A percentile compares a stretch with the other conserved stretches of the same genome.
Evolutionary conservation across 148 eudicot genomes (phyloP).

Genomic region (Chenopodium formosanum): DNA sequence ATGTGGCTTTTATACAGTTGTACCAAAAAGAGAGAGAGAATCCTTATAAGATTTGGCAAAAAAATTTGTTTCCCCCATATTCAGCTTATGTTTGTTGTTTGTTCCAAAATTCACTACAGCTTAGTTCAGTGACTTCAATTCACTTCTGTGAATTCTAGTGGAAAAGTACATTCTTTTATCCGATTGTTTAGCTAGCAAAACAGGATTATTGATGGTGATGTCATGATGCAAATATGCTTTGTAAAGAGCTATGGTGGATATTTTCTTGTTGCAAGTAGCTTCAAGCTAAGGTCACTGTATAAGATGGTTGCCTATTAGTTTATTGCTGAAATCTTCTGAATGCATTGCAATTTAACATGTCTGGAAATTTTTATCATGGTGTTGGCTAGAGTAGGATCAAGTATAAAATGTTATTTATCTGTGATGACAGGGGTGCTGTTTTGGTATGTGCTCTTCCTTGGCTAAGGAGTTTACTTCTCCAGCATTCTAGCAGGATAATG

Average conservation of each 20-base stretch:
- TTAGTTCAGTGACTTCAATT: not conserved
- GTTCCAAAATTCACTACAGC: not conserved
- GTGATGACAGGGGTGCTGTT: slow-evolving; percentile 69
- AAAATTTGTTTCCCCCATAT: too few relatives aligned
- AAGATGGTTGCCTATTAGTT: not conserved
- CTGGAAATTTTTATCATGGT: not conserved
- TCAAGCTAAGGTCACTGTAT: not conserved
- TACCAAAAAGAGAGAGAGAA: too few relatives aligned
- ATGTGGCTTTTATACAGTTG: too few relatives aligned
- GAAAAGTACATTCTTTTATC: not conserved
- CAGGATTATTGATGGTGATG: not conserved
- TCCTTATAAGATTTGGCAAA: too few relatives aligned
- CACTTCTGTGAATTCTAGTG: not conserved
- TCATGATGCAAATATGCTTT: not conserved
- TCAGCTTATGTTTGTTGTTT: too few relatives aligned
- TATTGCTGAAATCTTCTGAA: not conserved
- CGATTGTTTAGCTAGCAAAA: not conserved
- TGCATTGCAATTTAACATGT: not conserved
- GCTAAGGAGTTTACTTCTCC: slow-evolving; percentile 87
- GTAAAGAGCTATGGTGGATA: not conserved
- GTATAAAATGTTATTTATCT: not conserved
- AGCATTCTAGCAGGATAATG: slow-evolving; percentile 78
- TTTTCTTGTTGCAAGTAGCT: not conserved
- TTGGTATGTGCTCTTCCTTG: slow-evolving; percentile 82
- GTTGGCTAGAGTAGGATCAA: not conserved